These are phyloP conservation scores for Annulohypoxylon moriforme DNA, from an alignment of 495 filamentous ascomycete species.

Conservation along the genomic window DNA sequence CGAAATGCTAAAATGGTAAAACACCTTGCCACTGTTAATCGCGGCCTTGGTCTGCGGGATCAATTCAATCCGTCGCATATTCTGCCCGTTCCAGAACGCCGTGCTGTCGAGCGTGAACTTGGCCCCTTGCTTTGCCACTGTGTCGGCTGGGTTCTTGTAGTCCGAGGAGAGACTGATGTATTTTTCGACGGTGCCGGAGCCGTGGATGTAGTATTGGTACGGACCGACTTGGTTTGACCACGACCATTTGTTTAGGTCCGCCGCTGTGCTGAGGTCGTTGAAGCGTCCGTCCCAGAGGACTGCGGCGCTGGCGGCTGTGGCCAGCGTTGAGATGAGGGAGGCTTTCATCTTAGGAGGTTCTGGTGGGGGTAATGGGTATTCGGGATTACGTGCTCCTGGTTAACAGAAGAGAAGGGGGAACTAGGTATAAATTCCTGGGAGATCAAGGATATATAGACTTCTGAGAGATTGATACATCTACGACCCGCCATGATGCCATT, in stretches of 20 bases:
- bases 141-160: slow-evolving; percentile 74
- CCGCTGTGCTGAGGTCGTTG: slow-evolving; percentile 63
- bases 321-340: slow-evolving; percentile 32
- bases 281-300: slow-evolving; percentile 72
- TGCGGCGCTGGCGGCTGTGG: slow-evolving; percentile 45
- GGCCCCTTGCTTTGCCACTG: slow-evolving; percentile 66
- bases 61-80: slow-evolving; percentile 69
- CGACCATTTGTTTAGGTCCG: slow-evolving; percentile 69
- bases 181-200: slow-evolving; percentile 60
- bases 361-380: not conserved
- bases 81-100: slow-evolving; percentile 69
- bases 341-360: slow-evolving; percentile 43
- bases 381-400: too few species aligned
- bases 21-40: slow-evolving; percentile 68
- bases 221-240: slow-evolving; percentile 73
- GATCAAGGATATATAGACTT: slow-evolving; percentile 17
- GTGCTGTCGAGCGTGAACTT: slow-evolving; percentile 72
- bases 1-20: slow-evolving; percentile 74
- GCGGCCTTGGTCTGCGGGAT: slow-evolving; percentile 73
- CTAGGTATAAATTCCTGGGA: not conserved
- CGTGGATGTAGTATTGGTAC: slow-evolving; percentile 82
- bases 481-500: slow-evolving; percentile 14
- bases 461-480: slow-evolving; percentile 6
- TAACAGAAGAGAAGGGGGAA: slow-evolving; percentile 1
- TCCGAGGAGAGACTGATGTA: slow-evolving; percentile 66